Base-by-base conservation (phyloP, 768 basidiomycete species). In the Serendipita vermifera region DNA sequence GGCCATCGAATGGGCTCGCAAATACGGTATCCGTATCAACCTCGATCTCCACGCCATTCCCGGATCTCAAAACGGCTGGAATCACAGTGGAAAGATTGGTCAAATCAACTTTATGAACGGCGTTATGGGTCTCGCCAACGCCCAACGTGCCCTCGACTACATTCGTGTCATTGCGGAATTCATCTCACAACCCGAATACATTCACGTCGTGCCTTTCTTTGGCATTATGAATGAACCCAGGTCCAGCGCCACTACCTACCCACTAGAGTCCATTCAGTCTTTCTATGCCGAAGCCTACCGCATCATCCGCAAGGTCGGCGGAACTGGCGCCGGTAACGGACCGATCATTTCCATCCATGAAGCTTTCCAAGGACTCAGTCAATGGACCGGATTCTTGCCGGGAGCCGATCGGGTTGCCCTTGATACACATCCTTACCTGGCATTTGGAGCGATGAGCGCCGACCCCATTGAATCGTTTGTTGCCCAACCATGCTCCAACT, bases 71-170 rank as follows among this genome's bases (percentile, higher is more conserved):
- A 87, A 86, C 65, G 86, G 83, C 71, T 66, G 79, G 82, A 74
- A 81, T 71, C 72, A 75, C 64, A 69, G 67, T 27, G 73, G 71
- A 4, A 74, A 73, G 65, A 39, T 62, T 6, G 87, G 85, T 3
- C 68, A 68, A 20, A 67, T 85, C 64, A 85, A 87, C 63, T 77
- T 81, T 59, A 59, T 85, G 60, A 67, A 72, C 55, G 82, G 83
- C 15, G 79, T 81, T 55, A 91, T 91, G 88, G 89, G 89, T 14
- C 62, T 89, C 46, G 87, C 87, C 40, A 92, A 92, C 64, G 90
- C 85, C 7, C 76, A 91, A 67, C 75, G 89, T 22, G 76, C 83
- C 14, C 71, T 91, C 33, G 77, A 85, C 65, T 82, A 85, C 62
- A 80, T 92, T 59, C 77, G 89, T 24, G 74, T 82, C 33, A 68